Evolutionary conservation across 2,329 filamentous ascomycete genomes (phyloP).

Genomic region (Cladosporium sphaerospermum): DNA sequence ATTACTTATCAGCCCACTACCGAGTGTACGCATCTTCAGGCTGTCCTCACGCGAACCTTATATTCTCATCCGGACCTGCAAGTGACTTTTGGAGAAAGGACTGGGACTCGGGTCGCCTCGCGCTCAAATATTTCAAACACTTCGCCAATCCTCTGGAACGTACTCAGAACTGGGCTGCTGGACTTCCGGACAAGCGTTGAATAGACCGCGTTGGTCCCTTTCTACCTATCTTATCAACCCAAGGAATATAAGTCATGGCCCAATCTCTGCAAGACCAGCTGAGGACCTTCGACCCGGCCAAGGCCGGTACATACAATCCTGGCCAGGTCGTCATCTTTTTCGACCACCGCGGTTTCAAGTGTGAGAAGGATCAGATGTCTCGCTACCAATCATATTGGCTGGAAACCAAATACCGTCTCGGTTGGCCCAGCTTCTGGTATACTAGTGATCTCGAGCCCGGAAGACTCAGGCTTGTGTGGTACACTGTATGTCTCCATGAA

Average conservation of each 20-base stretch:
- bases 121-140: too few species aligned
- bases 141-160: too few species aligned
- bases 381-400: conserved; percentile 23
- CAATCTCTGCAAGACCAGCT: conserved; percentile 14
- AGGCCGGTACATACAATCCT: conserved; percentile 24
- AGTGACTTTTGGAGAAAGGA: neutral
- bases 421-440: conserved; percentile 19
- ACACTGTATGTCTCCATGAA: conserved; percentile 19
- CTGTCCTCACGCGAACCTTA: too few species aligned
- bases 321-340: conserved; percentile 29
- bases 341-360: conserved; percentile 24
- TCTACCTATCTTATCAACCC: neutral
- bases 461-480: conserved; percentile 26
- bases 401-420: conserved; percentile 21
- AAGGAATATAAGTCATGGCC: neutral
- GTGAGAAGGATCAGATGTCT: conserved; percentile 22
- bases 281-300: conserved; percentile 21
- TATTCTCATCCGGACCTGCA: neutral
- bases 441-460: conserved; percentile 24
- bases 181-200: too few species aligned
- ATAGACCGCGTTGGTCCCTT: too few species aligned
- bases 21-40: too few species aligned
- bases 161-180: too few species aligned
- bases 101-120: too few species aligned
- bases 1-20: too few species aligned